Evolutionary conservation across 2,329 filamentous ascomycete species (phyloP), one percentile per base, ranked within the genome.

Genomic region (Talaromyces atroroseus): DNA sequence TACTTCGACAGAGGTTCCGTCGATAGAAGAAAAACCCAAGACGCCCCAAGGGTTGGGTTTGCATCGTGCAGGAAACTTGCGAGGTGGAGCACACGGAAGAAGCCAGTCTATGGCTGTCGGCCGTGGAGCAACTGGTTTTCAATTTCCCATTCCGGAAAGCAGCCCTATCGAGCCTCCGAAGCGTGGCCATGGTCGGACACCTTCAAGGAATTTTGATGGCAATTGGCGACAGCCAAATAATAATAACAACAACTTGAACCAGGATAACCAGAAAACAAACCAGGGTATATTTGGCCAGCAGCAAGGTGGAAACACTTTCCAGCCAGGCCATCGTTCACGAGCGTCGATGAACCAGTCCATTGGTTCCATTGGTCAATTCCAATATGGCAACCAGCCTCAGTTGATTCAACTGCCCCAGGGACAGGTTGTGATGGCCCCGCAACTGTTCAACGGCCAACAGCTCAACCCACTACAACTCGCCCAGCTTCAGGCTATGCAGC

Each of bases 181-280:
- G 60, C 88, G 88, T 65, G 87, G 90, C 56, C 94, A 99, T 71
- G 86, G 83, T 61, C 85, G 94, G 60, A 87, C 86, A 32, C 84
- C 84, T 11, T 99, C 94, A 23, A 86, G 94, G 61, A 99, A 97
- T 75, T 97, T 97, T 68, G 94, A 99, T 64, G 87, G 92, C 66
- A 99, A 99, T 75, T 99, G 94, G 94, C 89, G 94, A 66, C 95
- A 91, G 67, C 92, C 89, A 64, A 82, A 82, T 61, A 78, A 76
- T 64, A 77, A 78, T 58, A 66, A 66, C 26, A 76, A 78, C 57
- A 66, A 66, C 24, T 7, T 26, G 24, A 26, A 29, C 23, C 77
- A 77, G 58, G 74, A 74, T 59, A 78, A 78, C 64, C 79, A 79
- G 61, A 81, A 80, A 66, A 67, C 70, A 62, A 80, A 85, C 77